Evolutionary conservation across 225 moss, liverwort and hornwort species (phyloP).

Genomic region (Rhytidiadelphus loreus): DNA sequence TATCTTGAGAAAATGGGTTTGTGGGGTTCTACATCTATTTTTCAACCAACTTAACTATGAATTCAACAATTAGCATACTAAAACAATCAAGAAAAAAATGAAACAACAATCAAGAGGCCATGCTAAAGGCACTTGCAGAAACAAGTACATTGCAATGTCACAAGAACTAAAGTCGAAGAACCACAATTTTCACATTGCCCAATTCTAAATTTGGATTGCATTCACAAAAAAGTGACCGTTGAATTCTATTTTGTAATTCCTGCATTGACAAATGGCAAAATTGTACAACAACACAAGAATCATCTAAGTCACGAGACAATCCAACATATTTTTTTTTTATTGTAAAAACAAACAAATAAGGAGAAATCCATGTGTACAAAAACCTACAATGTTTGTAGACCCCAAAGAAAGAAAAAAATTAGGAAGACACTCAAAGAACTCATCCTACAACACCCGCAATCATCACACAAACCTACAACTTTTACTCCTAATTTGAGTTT

Average conservation of each 20-base stretch:
- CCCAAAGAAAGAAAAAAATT: not conserved
- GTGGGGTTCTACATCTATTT: not conserved
- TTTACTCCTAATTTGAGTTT: not conserved
- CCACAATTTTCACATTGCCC: no score
- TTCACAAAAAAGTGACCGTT: accelerated
- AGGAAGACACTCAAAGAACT: not conserved
- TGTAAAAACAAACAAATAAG: accelerated
- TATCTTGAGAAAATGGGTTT: not conserved
- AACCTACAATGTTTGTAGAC: accelerated
- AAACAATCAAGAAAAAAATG: not conserved
- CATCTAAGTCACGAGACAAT: accelerated
- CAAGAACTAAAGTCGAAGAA: not conserved
- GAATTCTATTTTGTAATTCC: not conserved
- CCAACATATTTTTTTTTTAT: not conserved
- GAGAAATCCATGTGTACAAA: not conserved
- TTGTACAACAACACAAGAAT: not conserved
- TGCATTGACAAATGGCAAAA: not conserved
- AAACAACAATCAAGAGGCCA: not conserved
- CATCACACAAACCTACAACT: not conserved
- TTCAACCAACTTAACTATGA: accelerated
- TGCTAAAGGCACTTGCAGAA: accelerated
- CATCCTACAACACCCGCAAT: not conserved
- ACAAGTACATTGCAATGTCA: not conserved
- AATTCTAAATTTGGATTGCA: not conserved
- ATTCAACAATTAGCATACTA: not conserved